Evolutionary conservation across 2,329 filamentous ascomycete genomes (phyloP), one percentile per base, ranked within the genome.

Genomic region (Furcasterigmium sp.): DNA sequence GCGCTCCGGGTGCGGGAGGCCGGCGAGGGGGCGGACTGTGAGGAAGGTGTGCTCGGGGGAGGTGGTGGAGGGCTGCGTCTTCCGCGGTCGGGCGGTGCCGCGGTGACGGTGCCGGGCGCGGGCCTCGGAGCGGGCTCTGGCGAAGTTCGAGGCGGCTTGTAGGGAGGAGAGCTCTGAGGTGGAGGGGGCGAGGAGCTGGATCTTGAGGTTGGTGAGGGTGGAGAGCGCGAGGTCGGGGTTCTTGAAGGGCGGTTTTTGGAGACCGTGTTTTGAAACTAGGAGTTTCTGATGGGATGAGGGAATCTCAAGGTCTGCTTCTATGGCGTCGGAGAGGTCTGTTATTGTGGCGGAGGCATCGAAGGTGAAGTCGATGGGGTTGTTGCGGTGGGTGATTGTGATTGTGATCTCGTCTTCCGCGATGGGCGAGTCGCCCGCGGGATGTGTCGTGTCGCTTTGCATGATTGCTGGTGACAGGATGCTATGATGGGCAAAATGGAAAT

Each of bases 1-100:
- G 42, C 82, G 81, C 19, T 84, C 75, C 0, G 91, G 84, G 43
- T 85, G 76, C 0, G 90, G 89, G 0, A 97, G 82, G 55, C 91
- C 82, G 0, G 78, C 68, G 0, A 98, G 75, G 0, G 91, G 87
- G 1, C 82, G 77, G 1, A 97, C 72, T 1, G 80, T 78, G 50
- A 84, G 76, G 66, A 98, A 98, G 0, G 87, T 95, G 67, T 95
- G 95, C 46, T 71, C 73, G 17, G 17, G 8, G 13, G 23, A 17
- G 4, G 37, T 72, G 69, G 46, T 84, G 77, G n/a, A 80, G 79
- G 59, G 56, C 58, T 68, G 72, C 48, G 61, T 57, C 64, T 54
- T 54, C 60, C 62, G 62, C 67, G 58, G 64, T 60, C 54, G 53
- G 65, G 48, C 61, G 45, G 58, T 53, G 30, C 58, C 37, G 51